Conservation (phyloP, 306 rosid genomes). For the Corylus americana region DNA sequence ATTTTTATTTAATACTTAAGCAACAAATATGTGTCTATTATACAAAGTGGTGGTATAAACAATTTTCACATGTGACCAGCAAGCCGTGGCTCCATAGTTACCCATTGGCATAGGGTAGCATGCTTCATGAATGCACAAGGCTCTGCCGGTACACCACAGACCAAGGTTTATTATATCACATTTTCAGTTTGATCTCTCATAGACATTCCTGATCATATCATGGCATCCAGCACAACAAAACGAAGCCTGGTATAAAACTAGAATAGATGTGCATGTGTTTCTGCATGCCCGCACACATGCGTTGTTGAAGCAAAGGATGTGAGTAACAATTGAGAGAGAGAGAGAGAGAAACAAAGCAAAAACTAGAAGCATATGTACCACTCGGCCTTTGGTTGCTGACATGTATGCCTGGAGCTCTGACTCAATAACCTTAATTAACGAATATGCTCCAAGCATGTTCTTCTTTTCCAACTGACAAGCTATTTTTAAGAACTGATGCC, state of each 20-base stretch:
- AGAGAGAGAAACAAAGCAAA: neutral
- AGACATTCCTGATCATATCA: neutral
- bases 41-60: neutral
- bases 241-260: neutral
- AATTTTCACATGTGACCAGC: constrained; percentile 16
- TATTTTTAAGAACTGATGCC: constrained; percentile 89
- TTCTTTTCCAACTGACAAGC: constrained; percentile 96
- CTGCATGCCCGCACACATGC: neutral
- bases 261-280: neutral
- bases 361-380: constrained; percentile 52
- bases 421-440: constrained; percentile 87
- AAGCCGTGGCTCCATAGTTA: neutral
- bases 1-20: too few species aligned
- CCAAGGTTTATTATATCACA: neutral
- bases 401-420: constrained; percentile 85
- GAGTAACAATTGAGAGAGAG: constrained; percentile 1
- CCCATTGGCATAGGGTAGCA: neutral
- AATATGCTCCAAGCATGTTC: constrained; percentile 90
- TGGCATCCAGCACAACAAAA: neutral
- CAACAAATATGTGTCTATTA: neutral
- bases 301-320: neutral
- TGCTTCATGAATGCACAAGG: neutral
- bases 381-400: constrained; percentile 90
- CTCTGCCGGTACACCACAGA: neutral
- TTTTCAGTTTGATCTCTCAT: neutral